Evolutionary conservation across 768 basidiomycete species (phyloP), one percentile per base, ranked within the genome.

Genomic region (Hemileccinum rubropunctum): DNA sequence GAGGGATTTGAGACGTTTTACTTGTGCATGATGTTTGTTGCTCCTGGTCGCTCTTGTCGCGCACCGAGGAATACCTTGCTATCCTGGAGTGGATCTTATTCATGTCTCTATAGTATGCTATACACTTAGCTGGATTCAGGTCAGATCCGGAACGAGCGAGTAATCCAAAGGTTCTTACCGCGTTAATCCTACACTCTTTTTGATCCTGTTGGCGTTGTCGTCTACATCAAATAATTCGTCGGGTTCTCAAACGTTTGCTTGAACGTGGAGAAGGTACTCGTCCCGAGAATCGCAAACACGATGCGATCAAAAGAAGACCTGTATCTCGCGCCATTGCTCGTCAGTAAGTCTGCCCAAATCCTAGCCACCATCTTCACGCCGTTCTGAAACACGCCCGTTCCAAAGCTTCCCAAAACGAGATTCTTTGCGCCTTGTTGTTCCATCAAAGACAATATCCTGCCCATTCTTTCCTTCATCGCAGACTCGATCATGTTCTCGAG

Each of bases 301-400:
- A 89, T 74, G 3, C 72, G 76, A 45, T 81, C 76, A 61, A 91
- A 91, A 0, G 77, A 76, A 26, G 71, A 52, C 52, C 67, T 64
- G 62, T 83, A 91, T n/a, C 80, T 71, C 26, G 81, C 78, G 1
- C 69, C 72, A 6, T 74, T 68, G 3, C 61, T 68, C 3, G 67
- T 67, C 38, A 90, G 66, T 26, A 87, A 66, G 46, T 87, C 81
- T 39, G 74, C 78, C 83, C 88, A 91, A 38, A 84, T 74, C 30
- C 63, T 68, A 6, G 84, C 86, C 14, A 90, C 75, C 44, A 75
- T 69, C 36, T 67, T 61, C 20, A 87, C 77, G 30, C 76, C 70
- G 65, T 91, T 91, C 48, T 72, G 73, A 67, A 89, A 91, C 3
- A 85, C 87, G 3, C 88, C 88, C 1, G 88, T 89, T 12, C 88